phyloP scores from a whole-genome alignment of 2,329 filamentous ascomycete species.

The Calonectria pseudoturangicola region DNA sequence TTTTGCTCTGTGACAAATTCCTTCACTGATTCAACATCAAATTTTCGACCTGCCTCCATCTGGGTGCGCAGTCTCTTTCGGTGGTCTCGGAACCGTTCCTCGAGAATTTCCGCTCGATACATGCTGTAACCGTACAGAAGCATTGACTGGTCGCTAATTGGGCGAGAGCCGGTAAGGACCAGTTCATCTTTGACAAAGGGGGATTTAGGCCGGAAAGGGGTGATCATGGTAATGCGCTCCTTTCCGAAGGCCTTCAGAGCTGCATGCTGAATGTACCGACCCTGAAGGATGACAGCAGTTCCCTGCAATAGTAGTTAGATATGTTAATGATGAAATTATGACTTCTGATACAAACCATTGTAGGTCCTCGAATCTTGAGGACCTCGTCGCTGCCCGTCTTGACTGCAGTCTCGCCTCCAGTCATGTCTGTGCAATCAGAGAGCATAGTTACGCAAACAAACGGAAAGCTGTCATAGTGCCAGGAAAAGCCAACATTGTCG shows the following conservation, averaged over 20 bases:
- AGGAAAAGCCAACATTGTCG: conserved; percentile 68
- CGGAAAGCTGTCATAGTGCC: conserved; percentile 80
- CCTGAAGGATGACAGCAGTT: conserved; percentile 75
- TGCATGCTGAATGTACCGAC: conserved; percentile 79
- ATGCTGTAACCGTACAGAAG: conserved; percentile 41
- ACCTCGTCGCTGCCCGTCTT: conserved; percentile 71
- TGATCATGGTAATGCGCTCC: conserved; percentile 80
- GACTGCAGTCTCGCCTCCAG: conserved; percentile 79
- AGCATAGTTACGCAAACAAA: conserved; percentile 84
- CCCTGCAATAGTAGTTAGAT: neutral
- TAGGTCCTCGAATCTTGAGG: conserved; percentile 75
- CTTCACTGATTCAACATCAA: conserved; percentile 42
- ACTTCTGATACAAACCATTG: conserved; percentile 67
- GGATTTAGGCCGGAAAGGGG: conserved; percentile 77
- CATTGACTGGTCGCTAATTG: conserved; percentile 65
- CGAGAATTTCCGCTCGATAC: conserved; percentile 61
- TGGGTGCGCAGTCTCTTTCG: conserved; percentile 40
- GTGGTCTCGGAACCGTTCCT: conserved; percentile 67
- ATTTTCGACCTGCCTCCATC: conserved; percentile 39
- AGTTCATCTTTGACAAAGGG: conserved; percentile 75
- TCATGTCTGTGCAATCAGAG: conserved; percentile 77
- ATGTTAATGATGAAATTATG: neutral
- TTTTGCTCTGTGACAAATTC: conserved; percentile 51
- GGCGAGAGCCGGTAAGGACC: conserved; percentile 75
- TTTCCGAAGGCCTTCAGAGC: conserved; percentile 75